Percentiles rank a stretch among this genome's conserved stretches.
Conservation (phyloP, 1,284 basidiomycete species). For the Flammula alnicola region DNA sequence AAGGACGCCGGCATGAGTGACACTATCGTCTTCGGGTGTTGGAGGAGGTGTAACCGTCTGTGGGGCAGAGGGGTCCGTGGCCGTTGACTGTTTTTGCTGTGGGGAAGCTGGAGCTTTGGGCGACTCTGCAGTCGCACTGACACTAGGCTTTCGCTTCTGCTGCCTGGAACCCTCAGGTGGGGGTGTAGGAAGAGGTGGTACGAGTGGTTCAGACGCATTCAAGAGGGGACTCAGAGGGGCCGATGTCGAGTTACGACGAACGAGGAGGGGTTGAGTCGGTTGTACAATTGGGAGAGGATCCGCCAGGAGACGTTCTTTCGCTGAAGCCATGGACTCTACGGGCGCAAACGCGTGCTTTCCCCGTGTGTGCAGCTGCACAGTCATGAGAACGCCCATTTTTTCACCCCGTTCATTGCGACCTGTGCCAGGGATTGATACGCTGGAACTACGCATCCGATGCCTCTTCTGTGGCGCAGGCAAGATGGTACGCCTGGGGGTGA, state of each 20-base stretch:
- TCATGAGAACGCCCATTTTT: slow-evolving; percentile 59
- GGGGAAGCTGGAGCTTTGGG: too few relatives aligned
- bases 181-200: slow-evolving; percentile 24
- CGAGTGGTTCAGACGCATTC: slow-evolving; percentile 12
- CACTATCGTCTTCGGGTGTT: too few relatives aligned
- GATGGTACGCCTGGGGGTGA: slow-evolving; percentile 38
- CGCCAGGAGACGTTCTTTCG: slow-evolving; percentile 26
- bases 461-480: slow-evolving; percentile 35
- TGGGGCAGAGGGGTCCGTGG: too few relatives aligned
- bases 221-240: slow-evolving; percentile 28
- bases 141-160: neutral
- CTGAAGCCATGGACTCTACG: slow-evolving; percentile 26
- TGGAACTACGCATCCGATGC: slow-evolving; percentile 59
- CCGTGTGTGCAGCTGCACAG: slow-evolving; percentile 63
- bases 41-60: too few relatives aligned
- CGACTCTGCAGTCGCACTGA: too few relatives aligned
- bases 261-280: slow-evolving; percentile 30
- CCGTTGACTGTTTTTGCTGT: too few relatives aligned
- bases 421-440: slow-evolving; percentile 51
- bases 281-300: slow-evolving; percentile 16
- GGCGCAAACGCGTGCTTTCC: slow-evolving; percentile 56
- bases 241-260: slow-evolving; percentile 53
- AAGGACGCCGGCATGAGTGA: too few relatives aligned
- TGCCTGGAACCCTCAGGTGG: slow-evolving; percentile 14
- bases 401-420: slow-evolving; percentile 45